Conservation (phyloP, 441 rosid genomes). For the Dalechampia spathulata region DNA sequence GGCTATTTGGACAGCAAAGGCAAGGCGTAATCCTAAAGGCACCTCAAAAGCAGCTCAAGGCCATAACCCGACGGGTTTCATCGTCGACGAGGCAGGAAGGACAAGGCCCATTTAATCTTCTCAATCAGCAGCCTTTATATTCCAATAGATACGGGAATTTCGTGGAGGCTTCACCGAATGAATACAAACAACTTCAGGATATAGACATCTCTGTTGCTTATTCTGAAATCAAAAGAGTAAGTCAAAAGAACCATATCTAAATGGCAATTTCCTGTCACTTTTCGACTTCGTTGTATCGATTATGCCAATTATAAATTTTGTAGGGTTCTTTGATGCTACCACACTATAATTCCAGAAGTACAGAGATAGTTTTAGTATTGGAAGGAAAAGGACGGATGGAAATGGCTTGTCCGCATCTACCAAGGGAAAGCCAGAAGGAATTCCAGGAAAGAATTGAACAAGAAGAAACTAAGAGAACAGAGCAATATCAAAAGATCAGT, state of each 20-base stretch:
- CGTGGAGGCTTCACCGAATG: slow-evolving; percentile 34
- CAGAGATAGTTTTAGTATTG: slow-evolving; percentile 20
- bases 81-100: slow-evolving; percentile 11
- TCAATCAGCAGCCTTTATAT: slow-evolving; percentile 25
- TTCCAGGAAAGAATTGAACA: slow-evolving; percentile 18
- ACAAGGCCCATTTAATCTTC: slow-evolving; percentile 29
- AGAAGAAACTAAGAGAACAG: slow-evolving; percentile 13
- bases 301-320: too few relatives aligned
- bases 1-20: slow-evolving; percentile 25
- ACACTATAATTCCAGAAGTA: slow-evolving; percentile 36
- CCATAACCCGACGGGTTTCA: slow-evolving; percentile 20
- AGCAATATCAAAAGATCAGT: slow-evolving; percentile 26
- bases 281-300: too few relatives aligned
- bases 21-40: slow-evolving; percentile 29
- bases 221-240: slow-evolving; percentile 32
- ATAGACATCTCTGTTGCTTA: slow-evolving; percentile 23
- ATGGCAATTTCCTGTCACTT: too few relatives aligned
- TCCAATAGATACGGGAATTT: slow-evolving; percentile 43
- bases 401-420: slow-evolving; percentile 51
- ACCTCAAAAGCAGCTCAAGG: slow-evolving; percentile 25
- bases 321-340: slow-evolving; percentile 37
- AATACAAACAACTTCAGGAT: slow-evolving; percentile 36
- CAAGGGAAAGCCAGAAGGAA: neutral
- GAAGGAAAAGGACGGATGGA: slow-evolving; percentile 41
- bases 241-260: neutral